Evolutionary conservation across 2,329 filamentous ascomycete genomes (phyloP), one percentile per base, ranked within the genome.

Genomic region (Colletotrichum euphorbiae): DNA sequence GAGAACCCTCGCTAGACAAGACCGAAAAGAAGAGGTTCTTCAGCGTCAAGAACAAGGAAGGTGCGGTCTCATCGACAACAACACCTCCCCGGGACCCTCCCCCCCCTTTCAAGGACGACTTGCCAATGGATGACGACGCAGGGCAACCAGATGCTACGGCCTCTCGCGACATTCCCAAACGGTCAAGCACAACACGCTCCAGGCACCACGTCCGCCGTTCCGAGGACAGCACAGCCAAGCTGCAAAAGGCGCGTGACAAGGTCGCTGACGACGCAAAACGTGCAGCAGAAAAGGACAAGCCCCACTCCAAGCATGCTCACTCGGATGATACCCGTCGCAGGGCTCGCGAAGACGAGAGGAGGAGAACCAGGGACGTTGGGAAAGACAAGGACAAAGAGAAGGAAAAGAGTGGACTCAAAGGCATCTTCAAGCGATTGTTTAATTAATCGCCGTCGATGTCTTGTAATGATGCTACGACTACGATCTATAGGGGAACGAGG

Each of bases 21-120:
- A 74, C 74, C 1, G 76, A 76, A 62, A 73, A 51, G 45, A 83
- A 80, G 76, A 80, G 75, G 58, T 82, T 82, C 72, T 83, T 84
- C 64, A 77, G 79, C 42, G 71, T 81, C 48, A 82, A 77, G 63
- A 76, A 80, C 33, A 75, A 74, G 9, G 74, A 82, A 67, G 81
- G 80, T 19, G 71, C 77, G 36, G 31, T 75, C 15, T 71, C 70
- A 28, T 69, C 73, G 8, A 72, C 69, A 42, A 72, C 69, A 42
- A 56, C 70, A 11, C 70, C 71, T 5, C 67, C 64, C 63, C 50
- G 73, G 66, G 63, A 71, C 62, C 17, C 61, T 62, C 56, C 57
- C 43, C 56, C 57, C 43, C 62, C 69, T 19, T 64, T 70, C 43
- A 73, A 68, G 59, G 73, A 75, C 43, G 57, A 66, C 38, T 24